phyloP scores from a whole-genome alignment of 2,329 filamentous ascomycete species.

The Penicillium freii region DNA sequence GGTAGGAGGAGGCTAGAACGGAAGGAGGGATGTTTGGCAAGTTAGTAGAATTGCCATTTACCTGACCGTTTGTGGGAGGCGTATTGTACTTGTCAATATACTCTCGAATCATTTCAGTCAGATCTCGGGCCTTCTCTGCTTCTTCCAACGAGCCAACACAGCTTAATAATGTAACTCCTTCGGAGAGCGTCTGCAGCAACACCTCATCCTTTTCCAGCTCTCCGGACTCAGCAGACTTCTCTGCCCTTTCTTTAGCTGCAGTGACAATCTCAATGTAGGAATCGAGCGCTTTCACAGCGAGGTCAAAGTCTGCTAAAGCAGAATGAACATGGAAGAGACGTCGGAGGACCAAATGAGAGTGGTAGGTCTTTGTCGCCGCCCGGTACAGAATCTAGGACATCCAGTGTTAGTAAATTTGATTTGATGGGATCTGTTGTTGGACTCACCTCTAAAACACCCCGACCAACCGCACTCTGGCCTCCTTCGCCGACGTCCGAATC shows the following conservation, averaged over 20 bases:
- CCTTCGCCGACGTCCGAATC: conserved; percentile 78
- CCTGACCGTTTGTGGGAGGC: conserved; percentile 22
- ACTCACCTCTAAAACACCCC: conserved; percentile 68
- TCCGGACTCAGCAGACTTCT: conserved; percentile 63
- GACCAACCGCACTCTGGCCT: conserved; percentile 71
- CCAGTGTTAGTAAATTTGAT: conserved; percentile 15
- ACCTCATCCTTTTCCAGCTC: conserved; percentile 77
- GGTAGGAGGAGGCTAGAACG: conserved; percentile 70
- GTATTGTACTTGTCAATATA: conserved; percentile 65
- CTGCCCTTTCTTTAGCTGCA: conserved; percentile 77
- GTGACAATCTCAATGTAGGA: conserved; percentile 87
- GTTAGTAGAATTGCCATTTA: conserved; percentile 21
- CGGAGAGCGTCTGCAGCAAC: conserved; percentile 73
- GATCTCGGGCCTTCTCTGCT: conserved; percentile 72
- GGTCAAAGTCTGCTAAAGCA: conserved; percentile 83
- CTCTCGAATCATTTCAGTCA: conserved; percentile 69
- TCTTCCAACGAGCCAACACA: conserved; percentile 73
- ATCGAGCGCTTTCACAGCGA: conserved; percentile 86
- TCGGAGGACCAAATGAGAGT: conserved; percentile 84
- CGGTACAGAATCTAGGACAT: conserved; percentile 71
- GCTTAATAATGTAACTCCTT: conserved; percentile 77
- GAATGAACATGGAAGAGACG: conserved; percentile 86
- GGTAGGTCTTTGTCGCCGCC: conserved; percentile 88
- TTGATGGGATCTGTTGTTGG: background rate
- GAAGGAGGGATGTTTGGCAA: conserved; percentile 52